Base-by-base conservation (phyloP, 1,139 yeast species). In the Lodderomyces orthopsilosis region DNA sequence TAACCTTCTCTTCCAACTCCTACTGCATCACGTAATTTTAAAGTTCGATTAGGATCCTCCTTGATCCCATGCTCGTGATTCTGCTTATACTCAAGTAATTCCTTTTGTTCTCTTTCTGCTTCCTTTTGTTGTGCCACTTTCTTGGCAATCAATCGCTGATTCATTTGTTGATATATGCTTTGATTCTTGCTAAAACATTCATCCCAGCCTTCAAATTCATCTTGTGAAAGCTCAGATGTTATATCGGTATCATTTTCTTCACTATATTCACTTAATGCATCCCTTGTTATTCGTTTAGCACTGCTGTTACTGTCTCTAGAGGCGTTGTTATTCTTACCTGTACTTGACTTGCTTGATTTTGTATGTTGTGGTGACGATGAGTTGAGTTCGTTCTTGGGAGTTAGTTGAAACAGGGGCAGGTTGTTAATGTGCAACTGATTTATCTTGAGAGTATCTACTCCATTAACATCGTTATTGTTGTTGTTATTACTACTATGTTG, bases 231-330 rank as follows among this genome's bases (percentile, higher is more conserved):
- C 38, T 70, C 67, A 2, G 71, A 65, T 0, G 77, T 71, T 30
- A 64, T 61, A 40, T 70, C 75, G 1, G 77, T 71, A 23, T 66
- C 74, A 34, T 64, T 61, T 44, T 68, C 74, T 45, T 68, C 74
- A 48, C 73, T 66, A 44, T 66, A 68, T 30, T 67, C 71, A 44
- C 68, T 62, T 35, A 68, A 50, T 4, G 68, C 46, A 35, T 46
- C 54, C 43, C 52, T 32, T 37, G 55, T 41, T 40, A 46, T 41
- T 47, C 51, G 42, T 39, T 41, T 48, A 14, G 42, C 23, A 9
- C 19, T 17, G 10, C n/a, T 30, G 32, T n/a, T 27, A 13, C 32
- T 27, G 32, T 6, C 17, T n/a, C 32, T 27, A 4, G 32, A n/a
- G 6, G 6, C 32, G n/a, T 13, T 9, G n/a, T 27, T 27, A 15